Evolutionary conservation across 2,329 filamentous ascomycete genomes (phyloP).

Genomic region (Colletotrichum salicis): DNA sequence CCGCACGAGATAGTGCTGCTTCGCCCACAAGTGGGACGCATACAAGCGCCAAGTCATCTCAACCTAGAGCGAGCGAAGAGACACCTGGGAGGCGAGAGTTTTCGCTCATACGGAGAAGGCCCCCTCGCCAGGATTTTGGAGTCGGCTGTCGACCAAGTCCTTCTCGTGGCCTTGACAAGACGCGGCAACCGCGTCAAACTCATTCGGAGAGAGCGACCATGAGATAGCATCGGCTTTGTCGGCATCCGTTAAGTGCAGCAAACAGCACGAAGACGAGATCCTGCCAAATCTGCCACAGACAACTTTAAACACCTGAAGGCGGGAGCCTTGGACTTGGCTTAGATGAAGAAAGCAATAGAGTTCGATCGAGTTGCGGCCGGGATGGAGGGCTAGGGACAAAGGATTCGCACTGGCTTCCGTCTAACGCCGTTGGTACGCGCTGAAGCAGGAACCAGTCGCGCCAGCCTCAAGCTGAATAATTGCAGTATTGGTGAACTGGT

Average conservation of each 20-base stretch:
- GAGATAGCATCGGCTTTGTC: background rate
- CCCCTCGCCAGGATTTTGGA: background rate
- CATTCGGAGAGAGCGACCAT: background rate
- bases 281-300: background rate
- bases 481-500: background rate
- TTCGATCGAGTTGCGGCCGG: conserved; percentile 15
- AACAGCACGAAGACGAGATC: background rate
- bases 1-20: conserved; percentile 22
- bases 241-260: background rate
- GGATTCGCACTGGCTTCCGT: background rate
- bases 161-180: background rate
- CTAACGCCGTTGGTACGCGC: conserved; percentile 1
- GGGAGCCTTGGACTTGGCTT: conserved; percentile 22
- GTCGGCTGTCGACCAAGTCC: background rate
- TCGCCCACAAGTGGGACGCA: conserved; percentile 14
- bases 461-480: background rate
- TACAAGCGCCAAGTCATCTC: background rate
- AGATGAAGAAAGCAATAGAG: conserved; percentile 7
- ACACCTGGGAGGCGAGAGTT: background rate
- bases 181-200: background rate
- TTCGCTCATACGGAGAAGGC: background rate
- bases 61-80: background rate
- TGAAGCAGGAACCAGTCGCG: conserved; percentile 10
- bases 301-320: conserved; percentile 22
- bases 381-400: conserved; percentile 2